phyloP scores from a whole-genome alignment of 2,329 filamentous ascomycete species.

The Aaosphaeria pasadenensis region DNA sequence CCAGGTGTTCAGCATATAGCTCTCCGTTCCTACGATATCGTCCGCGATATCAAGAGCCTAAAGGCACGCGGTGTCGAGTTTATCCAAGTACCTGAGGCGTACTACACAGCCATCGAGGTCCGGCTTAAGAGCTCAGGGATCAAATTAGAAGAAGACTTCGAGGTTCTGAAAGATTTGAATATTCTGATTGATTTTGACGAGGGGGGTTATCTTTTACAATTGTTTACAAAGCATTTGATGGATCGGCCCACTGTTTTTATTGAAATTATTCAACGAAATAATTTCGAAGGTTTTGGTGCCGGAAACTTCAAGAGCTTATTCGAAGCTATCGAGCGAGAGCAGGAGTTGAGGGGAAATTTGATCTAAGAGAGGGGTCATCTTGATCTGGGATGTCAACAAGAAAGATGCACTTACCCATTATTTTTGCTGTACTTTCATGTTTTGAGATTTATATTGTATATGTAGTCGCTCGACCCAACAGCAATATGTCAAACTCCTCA shows the following conservation, averaged over 20 bases:
- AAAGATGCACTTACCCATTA: too few species aligned
- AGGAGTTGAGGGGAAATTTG: slow-evolving; percentile 1
- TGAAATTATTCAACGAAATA: slow-evolving; percentile 86
- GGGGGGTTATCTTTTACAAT: slow-evolving; percentile 69
- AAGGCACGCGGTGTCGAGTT: slow-evolving; percentile 81
- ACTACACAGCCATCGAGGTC: slow-evolving; percentile 71
- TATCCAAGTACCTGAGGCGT: slow-evolving; percentile 75
- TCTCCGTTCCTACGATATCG: slow-evolving; percentile 73
- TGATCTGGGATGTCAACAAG: too few species aligned
- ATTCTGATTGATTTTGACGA: slow-evolving; percentile 93
- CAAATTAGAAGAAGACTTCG: slow-evolving; percentile 70
- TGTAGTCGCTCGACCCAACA: too few species aligned
- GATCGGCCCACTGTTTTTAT: slow-evolving; percentile 89
- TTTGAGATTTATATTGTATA: too few species aligned
- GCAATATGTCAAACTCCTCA: too few species aligned
- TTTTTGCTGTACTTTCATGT: too few species aligned
- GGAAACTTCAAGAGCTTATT: slow-evolving; percentile 72
- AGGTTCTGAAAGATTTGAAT: slow-evolving; percentile 68
- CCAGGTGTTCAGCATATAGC: slow-evolving; percentile 88
- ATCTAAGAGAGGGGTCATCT: neutral
- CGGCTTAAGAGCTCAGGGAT: slow-evolving; percentile 56
- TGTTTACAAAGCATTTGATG: slow-evolving; percentile 67
- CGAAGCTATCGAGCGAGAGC: slow-evolving; percentile 1
- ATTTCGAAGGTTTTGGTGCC: slow-evolving; percentile 84
- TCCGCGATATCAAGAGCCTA: slow-evolving; percentile 69